These are phyloP conservation scores for Pseudogymnoascus sp. DNA, from an alignment of 2,329 filamentous ascomycete genomes.

Conservation along the genomic window DNA sequence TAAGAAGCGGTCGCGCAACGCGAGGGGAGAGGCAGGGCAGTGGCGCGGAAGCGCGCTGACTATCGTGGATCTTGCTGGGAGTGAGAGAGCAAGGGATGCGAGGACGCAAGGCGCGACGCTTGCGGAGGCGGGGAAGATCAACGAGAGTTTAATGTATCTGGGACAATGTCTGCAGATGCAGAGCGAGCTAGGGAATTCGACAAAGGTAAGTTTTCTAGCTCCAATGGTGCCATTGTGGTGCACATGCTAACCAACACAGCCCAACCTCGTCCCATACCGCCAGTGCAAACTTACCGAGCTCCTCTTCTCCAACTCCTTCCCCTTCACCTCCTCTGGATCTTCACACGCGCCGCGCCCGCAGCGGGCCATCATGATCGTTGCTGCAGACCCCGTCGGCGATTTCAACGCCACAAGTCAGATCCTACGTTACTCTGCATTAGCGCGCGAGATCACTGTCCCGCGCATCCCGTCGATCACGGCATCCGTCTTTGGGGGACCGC, in stretches of 20 bases:
- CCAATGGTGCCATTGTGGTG: background rate
- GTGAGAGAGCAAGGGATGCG: constrained; percentile 83
- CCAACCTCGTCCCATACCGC: constrained; percentile 67
- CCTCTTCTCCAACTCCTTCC: constrained; percentile 83
- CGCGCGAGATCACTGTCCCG: constrained; percentile 85
- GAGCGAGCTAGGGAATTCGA: constrained; percentile 64
- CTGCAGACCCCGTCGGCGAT: constrained; percentile 84
- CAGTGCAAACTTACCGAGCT: constrained; percentile 82
- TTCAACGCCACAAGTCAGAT: constrained; percentile 97
- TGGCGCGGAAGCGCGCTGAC: constrained; percentile 78
- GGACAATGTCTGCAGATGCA: constrained; percentile 96
- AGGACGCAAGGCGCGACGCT: constrained; percentile 91
- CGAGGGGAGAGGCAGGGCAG: constrained; percentile 42
- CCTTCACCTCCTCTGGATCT: constrained; percentile 14
- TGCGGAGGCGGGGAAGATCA: constrained; percentile 95
- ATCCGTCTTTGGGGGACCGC: constrained; percentile 44
- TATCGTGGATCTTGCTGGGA: constrained; percentile 86
- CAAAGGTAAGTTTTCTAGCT: constrained; percentile 50
- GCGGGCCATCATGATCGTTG: constrained; percentile 91
- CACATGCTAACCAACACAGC: constrained; percentile 36
- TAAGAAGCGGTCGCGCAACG: constrained; percentile 60
- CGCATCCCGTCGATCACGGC: constrained; percentile 76
- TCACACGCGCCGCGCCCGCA: constrained; percentile 55
- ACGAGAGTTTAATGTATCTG: constrained; percentile 96
- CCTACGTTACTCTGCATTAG: constrained; percentile 84